phyloP scores from a whole-genome alignment of 306 rosid species.

The Lathyrus sativus region DNA sequence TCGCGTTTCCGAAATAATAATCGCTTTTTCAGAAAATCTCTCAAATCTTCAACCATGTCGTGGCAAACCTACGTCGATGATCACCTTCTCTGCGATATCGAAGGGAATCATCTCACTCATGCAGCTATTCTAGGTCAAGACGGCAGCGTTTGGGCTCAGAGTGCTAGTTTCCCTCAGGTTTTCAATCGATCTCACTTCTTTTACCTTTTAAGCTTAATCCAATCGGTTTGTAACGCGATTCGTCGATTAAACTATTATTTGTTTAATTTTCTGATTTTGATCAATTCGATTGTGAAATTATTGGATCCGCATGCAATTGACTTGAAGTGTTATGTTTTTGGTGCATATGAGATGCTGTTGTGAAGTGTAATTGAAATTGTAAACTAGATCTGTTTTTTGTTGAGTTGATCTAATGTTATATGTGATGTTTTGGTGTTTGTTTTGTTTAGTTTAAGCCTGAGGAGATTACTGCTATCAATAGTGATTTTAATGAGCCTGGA shows the following conservation, averaged over 20 bases:
- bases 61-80: constrained; percentile 93
- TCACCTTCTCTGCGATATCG: constrained; percentile 80
- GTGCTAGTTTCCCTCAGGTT: constrained; percentile 82
- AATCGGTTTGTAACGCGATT: neutral
- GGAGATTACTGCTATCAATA: constrained; percentile 60
- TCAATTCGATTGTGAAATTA: neutral
- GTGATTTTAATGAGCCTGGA: constrained; percentile 79
- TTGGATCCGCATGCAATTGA: constrained; percentile 14
- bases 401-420: constrained; percentile 27
- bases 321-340: neutral
- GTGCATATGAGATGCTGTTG: no score
- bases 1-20: constrained; percentile 3
- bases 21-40: constrained; percentile 17
- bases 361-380: neutral
- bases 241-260: neutral
- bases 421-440: constrained; percentile 15
- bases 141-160: constrained; percentile 93
- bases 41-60: constrained; percentile 56
- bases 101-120: constrained; percentile 61
- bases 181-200: neutral
- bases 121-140: constrained; percentile 84
- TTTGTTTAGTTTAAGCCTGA: constrained; percentile 63
- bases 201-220: no score
- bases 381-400: constrained; percentile 30
- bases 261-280: constrained; percentile 1